phyloP scores from a whole-genome alignment of 2,329 filamentous ascomycete genomes.

The Emmonsiellopsis sp. region DNA sequence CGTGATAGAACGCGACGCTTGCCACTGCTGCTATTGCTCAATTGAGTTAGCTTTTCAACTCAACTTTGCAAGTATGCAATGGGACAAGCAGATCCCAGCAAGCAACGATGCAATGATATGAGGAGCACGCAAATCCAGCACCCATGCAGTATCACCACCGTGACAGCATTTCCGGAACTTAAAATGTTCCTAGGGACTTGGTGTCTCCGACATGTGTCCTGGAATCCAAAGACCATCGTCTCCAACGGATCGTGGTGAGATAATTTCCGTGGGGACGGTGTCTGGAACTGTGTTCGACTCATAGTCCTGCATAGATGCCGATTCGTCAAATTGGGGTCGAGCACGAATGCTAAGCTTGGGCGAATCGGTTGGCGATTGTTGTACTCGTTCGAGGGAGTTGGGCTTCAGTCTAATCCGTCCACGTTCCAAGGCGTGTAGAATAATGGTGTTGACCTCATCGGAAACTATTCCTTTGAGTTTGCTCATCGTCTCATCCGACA shows the following conservation, averaged over 20 bases:
- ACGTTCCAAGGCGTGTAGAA: conserved; percentile 28
- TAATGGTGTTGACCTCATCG: conserved; percentile 25
- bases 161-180: not conserved
- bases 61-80: not conserved
- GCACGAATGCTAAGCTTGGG: conserved; percentile 15
- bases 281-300: conserved; percentile 10
- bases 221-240: not conserved
- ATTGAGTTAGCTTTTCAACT: not conserved
- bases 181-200: not conserved
- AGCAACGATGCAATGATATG: not conserved
- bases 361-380: conserved; percentile 26
- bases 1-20: not conserved
- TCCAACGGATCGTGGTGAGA: conserved; percentile 7
- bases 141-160: too few relatives aligned
- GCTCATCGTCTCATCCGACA: conserved; percentile 29
- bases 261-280: conserved; percentile 13
- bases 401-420: conserved; percentile 28
- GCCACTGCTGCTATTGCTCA: not conserved
- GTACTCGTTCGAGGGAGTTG: conserved; percentile 21
- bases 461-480: conserved; percentile 30
- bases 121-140: not conserved
- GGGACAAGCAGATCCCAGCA: not conserved
- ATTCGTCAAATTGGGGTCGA: not conserved
- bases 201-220: not conserved
- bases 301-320: conserved; percentile 2